Percentiles rank a stretch among this genome's conserved stretches.
Conservation (phyloP, 2,329 filamentous ascomycete genomes). For the Cordyceps javanica region DNA sequence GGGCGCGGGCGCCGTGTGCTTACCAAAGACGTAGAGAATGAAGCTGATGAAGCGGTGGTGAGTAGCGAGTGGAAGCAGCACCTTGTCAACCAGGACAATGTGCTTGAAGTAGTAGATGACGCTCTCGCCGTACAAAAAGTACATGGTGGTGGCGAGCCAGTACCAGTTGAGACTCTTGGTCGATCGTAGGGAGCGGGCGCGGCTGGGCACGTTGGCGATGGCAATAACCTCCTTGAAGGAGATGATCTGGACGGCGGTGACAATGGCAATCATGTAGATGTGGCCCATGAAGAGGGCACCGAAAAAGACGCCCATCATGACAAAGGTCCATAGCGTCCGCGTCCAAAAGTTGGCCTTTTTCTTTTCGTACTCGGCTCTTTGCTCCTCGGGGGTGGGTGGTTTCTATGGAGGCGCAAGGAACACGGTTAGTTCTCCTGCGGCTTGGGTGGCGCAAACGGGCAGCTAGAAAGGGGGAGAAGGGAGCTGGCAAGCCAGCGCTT, state of each 20-base stretch:
- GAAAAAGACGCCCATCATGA: slow-evolving; percentile 96
- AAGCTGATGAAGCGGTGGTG: slow-evolving; percentile 99
- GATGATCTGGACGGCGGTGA: slow-evolving; percentile 90
- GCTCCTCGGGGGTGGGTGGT: slow-evolving; percentile 33
- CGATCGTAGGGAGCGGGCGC: slow-evolving; percentile 82
- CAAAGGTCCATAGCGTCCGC: slow-evolving; percentile 92
- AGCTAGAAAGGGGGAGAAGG: not conserved
- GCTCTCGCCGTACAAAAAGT: slow-evolving; percentile 96
- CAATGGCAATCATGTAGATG: slow-evolving; percentile 91
- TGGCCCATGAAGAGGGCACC: slow-evolving; percentile 88
- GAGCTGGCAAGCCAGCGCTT: not conserved
- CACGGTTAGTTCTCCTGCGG: slow-evolving; percentile 16
- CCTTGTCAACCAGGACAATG: slow-evolving; percentile 88
- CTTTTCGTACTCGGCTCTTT: slow-evolving; percentile 77
- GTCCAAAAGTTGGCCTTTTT: slow-evolving; percentile 98
- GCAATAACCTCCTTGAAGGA: slow-evolving; percentile 99
- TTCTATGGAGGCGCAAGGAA: slow-evolving; percentile 30
- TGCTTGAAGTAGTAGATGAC: slow-evolving; percentile 99
- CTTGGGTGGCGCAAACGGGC: not conserved
- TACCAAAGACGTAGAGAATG: slow-evolving; percentile 94
- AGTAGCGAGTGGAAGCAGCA: slow-evolving; percentile 86
- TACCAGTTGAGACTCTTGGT: slow-evolving; percentile 99
- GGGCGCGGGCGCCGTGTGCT: not conserved
- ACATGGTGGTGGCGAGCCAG: slow-evolving; percentile 98
- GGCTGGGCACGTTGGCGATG: slow-evolving; percentile 89